Evolutionary conservation across 2,329 filamentous ascomycete genomes (phyloP), one percentile per base, ranked within the genome.

Genomic region (Neopestalotiopsis sp.): DNA sequence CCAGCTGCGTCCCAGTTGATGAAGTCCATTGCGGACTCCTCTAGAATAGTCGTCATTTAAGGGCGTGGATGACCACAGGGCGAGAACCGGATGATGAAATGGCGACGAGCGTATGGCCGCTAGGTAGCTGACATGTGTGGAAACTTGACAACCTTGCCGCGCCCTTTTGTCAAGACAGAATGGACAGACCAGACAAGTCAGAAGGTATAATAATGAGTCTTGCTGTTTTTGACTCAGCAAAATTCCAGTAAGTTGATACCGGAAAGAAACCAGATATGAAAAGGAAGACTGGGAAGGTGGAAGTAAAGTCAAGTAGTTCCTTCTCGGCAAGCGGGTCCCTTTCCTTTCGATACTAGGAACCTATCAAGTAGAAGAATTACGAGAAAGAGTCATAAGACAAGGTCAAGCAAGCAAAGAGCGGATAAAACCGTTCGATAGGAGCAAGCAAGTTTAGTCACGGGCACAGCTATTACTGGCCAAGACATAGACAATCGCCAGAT

Each of bases 1-100:
- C 78, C 77, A 57, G 82, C 80, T 61, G 80, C 85, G 64, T 89
- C 87, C 87, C 89, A 91, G 76, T 90, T 83, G 77, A 92, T 87
- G 76, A 91, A 89, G 61, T 79, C 76, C 77, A 78, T 79, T 71
- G 90, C 86, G 67, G 91, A 89, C 82, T 87, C 81, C 67, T 89
- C 85, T 68, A 88, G 83, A 71, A 87, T 81, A 63, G 80, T 81
- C n/a, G 80, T 79, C 70, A 78, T 80, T 61, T 71, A 71, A 74
- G 67, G 45, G 66, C 63, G 62, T 62, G 66, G 17, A 56, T 67
- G 57, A 67, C 68, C 68, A 58, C 59, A 68, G 61, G 61, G 28
- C 24, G 61, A 12, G 57, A 66, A 64, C 42, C 53, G 58, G 67
- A 14, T 12, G 30, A 30, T 24, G 24, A 28, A 28, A 3, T 28